A percentile compares a stretch with the other conserved stretches of the same genome.
Conservation (phyloP, 176 grass and related monocot species). For the Zoysia pacifica region DNA sequence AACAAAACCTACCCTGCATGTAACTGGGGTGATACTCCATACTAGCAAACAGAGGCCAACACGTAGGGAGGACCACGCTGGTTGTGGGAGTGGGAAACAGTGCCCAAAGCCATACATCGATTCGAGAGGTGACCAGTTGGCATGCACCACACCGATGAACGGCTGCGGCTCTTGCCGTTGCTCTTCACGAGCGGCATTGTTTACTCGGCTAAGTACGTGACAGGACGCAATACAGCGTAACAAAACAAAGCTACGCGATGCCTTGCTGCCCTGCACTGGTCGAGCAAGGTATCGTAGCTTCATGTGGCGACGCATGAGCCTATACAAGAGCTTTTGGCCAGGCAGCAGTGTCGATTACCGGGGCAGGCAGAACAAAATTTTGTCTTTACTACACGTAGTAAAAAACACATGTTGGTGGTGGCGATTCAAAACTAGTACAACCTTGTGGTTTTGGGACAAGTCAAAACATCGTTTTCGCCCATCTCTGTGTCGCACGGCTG, state of each 20-base stretch:
- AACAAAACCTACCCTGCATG: no score
- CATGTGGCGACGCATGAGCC: not conserved
- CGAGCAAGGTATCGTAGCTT: not conserved
- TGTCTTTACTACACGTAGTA: no score
- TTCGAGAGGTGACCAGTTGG: not conserved
- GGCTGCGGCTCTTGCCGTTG: not conserved
- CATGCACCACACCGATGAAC: conserved; percentile 5
- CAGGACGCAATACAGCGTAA: not conserved
- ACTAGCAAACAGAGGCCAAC: no score
- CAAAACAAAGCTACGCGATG: not conserved
- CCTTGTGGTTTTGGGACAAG: not conserved
- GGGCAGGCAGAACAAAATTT: no score
- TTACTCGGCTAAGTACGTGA: not conserved
- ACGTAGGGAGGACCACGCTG: no score
- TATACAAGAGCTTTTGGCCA: not conserved
- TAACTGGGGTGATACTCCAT: no score
- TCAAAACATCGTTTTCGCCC: not conserved
- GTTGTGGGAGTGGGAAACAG: no score
- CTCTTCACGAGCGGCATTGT: not conserved
- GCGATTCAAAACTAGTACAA: no score
- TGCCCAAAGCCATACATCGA: no score
- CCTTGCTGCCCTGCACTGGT: not conserved
- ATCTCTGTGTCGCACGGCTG: not conserved
- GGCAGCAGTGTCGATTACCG: not conserved
- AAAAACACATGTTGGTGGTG: no score